Conservation (phyloP, 306 rosid genomes). For the Inga laurina region DNA sequence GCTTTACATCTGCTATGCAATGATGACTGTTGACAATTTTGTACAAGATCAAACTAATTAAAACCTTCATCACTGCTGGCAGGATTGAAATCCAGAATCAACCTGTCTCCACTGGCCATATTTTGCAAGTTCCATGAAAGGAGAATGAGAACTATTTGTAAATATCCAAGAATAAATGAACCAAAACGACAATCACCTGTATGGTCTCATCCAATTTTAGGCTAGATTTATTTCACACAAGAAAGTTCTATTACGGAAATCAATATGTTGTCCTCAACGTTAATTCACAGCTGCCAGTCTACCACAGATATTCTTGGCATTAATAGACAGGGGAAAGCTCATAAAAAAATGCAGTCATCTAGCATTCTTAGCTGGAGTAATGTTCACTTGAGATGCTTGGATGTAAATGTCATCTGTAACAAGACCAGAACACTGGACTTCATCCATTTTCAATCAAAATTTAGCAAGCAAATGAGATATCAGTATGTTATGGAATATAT, state of each 20-base stretch:
- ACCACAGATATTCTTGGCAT: neutral
- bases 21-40: neutral
- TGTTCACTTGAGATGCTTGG: neutral
- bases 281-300: neutral
- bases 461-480: neutral
- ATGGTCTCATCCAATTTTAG: conserved; percentile 9
- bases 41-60: neutral
- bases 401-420: neutral
- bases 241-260: neutral
- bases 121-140: neutral
- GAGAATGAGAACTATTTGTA: neutral
- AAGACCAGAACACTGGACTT: neutral
- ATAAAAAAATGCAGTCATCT: neutral
- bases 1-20: neutral
- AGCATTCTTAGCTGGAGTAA: neutral
- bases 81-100: neutral
- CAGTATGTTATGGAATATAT: no score
- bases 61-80: neutral
- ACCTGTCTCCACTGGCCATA: neutral
- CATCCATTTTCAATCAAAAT: neutral
- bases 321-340: neutral
- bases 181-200: neutral
- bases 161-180: conserved; percentile 7
- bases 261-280: neutral
- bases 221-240: neutral